These are phyloP conservation scores for Heliocybe sulcata DNA, from an alignment of 1,284 basidiomycete species.

Conservation along the genomic window DNA sequence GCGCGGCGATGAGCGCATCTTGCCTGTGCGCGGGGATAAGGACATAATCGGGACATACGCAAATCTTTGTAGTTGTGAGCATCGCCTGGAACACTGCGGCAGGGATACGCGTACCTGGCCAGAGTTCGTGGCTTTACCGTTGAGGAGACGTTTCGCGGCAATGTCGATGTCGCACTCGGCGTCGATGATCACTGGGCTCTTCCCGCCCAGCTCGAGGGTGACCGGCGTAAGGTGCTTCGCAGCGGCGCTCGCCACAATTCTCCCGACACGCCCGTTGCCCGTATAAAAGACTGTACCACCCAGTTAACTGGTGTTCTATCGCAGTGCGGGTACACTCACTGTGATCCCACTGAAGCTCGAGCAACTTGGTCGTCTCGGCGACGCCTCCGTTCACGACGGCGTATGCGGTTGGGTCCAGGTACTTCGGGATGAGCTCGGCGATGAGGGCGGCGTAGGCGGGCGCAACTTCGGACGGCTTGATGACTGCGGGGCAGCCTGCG, in stretches of 20 bases:
- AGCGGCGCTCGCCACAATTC: slow-evolving; percentile 54
- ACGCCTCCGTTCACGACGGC: slow-evolving; percentile 52
- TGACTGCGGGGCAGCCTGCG: slow-evolving; percentile 49
- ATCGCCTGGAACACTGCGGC: neutral
- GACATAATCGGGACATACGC: slow-evolving; percentile 61
- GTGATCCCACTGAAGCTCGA: slow-evolving; percentile 57
- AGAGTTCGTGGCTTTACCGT: slow-evolving; percentile 50
- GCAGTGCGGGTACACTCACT: slow-evolving; percentile 22
- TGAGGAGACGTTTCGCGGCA: slow-evolving; percentile 39
- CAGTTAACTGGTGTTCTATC: slow-evolving; percentile 1
- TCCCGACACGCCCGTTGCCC: slow-evolving; percentile 46
- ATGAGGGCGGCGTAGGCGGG: slow-evolving; percentile 44
- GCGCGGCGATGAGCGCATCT: slow-evolving; percentile 42
- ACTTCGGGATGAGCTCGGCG: slow-evolving; percentile 49
- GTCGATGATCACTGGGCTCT: slow-evolving; percentile 54
- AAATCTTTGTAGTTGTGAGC: slow-evolving; percentile 28
- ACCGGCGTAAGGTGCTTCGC: slow-evolving; percentile 58
- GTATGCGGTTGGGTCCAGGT: slow-evolving; percentile 47
- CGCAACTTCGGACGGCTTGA: slow-evolving; percentile 60
- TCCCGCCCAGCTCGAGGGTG: slow-evolving; percentile 64
- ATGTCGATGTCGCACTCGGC: slow-evolving; percentile 33
- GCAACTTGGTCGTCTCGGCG: slow-evolving; percentile 41
- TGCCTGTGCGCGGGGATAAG: slow-evolving; percentile 42
- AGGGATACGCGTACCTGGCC: slow-evolving; percentile 29
- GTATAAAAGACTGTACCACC: slow-evolving; percentile 32